Percentiles rank a stretch among this genome's conserved stretches.
Conservation (phyloP, 2,329 filamentous ascomycete species). For the Monilinia aucupariae region DNA sequence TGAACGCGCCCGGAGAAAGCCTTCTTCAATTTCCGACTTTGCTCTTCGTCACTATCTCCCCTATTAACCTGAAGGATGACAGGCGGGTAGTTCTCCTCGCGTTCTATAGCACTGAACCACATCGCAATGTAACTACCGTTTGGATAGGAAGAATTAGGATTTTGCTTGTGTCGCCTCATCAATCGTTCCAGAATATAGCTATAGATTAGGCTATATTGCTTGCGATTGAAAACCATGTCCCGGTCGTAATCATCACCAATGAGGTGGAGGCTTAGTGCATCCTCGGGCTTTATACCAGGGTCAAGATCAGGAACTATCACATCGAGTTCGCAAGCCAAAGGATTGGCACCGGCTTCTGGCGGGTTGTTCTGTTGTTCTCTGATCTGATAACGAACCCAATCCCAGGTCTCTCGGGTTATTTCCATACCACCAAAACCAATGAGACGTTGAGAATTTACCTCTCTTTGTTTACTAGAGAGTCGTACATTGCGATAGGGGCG, state of each 20-base stretch:
- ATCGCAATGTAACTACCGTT: slow-evolving; percentile 5
- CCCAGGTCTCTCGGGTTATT: slow-evolving; percentile 9
- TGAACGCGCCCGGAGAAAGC: background rate
- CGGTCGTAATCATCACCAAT: slow-evolving; percentile 5
- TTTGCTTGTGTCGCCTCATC: background rate
- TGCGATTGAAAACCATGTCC: background rate
- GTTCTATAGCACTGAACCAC: slow-evolving; percentile 13
- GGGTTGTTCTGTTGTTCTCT: background rate
- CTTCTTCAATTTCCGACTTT: background rate
- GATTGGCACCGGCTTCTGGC: background rate
- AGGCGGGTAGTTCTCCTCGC: background rate
- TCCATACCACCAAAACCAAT: slow-evolving; percentile 25
- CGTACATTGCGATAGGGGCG: slow-evolving; percentile 16
- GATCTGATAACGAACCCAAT: background rate
- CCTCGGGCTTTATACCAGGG: background rate
- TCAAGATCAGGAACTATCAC: background rate
- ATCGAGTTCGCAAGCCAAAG: background rate
- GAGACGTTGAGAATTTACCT: background rate
- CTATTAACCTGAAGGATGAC: slow-evolving; percentile 4
- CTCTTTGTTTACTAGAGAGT: background rate
- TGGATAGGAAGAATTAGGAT: background rate
- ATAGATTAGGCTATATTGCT: background rate
- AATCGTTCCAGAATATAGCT: background rate
- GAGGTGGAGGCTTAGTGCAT: background rate
- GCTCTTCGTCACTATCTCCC: background rate